Conservation (phyloP, 1,284 basidiomycete genomes). For the Rhodotorula sp. region DNA sequence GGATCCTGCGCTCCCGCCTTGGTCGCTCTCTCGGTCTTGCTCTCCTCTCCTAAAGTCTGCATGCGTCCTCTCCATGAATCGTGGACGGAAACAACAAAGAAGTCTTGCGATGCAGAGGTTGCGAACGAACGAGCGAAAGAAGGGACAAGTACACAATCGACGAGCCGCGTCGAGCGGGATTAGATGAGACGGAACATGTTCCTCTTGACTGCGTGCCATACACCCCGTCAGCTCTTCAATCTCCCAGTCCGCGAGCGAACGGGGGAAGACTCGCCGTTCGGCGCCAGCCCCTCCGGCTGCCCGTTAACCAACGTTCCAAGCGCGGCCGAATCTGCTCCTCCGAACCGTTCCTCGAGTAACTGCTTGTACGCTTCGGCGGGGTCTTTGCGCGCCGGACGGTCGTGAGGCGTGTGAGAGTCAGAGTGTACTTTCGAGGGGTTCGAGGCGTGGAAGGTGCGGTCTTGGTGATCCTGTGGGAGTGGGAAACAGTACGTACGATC, state of each 20-base stretch:
- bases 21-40: no score
- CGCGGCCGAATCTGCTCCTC: conserved; percentile 16
- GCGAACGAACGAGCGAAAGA: background rate
- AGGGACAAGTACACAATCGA: background rate
- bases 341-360: conserved; percentile 21
- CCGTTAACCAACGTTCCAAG: conserved; percentile 22
- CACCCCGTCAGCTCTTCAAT: background rate
- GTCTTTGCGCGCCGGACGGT: background rate
- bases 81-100: no score
- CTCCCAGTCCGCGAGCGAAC: background rate
- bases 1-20: no score
- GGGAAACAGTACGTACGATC: no score
- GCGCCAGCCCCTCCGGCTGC: conserved; percentile 16
- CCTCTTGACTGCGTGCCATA: background rate
- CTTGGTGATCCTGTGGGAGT: no score
- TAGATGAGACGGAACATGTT: conserved; percentile 19
- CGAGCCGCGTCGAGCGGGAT: background rate
- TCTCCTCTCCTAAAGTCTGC: no score
- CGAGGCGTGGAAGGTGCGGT: no score
- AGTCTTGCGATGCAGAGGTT: background rate
- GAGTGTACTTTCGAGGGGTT: no score
- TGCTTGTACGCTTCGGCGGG: conserved; percentile 11
- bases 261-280: background rate
- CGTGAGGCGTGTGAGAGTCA: no score
- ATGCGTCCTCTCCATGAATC: no score